Evolutionary conservation across 805 yeast genomes (phyloP).

Genomic region (Candida multigemmis): DNA sequence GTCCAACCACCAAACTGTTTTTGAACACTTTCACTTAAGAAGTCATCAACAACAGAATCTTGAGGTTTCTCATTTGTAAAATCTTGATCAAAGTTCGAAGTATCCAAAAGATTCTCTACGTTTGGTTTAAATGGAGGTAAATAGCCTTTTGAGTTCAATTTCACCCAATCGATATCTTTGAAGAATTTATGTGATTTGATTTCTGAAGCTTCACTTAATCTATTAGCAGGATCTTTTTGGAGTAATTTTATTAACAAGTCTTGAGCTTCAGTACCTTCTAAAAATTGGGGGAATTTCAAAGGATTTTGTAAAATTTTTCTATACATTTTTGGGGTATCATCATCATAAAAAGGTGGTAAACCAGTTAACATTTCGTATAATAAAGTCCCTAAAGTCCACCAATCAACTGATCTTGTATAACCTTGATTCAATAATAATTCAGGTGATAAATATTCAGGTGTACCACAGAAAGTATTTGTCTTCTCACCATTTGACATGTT

Average conservation of each 20-base stretch:
- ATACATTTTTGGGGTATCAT: conserved; percentile 88
- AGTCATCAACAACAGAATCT: conserved; percentile 92
- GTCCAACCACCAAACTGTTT: conserved; percentile 99
- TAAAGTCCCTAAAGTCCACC: conserved; percentile 97
- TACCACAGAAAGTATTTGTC: conserved; percentile 92
- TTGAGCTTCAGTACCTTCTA: conserved; percentile 74
- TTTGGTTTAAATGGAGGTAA: conserved; percentile 94
- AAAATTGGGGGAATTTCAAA: conserved; percentile 76
- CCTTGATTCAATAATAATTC: conserved; percentile 88
- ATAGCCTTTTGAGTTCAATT: conserved; percentile 75
- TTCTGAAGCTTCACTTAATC: conserved; percentile 77
- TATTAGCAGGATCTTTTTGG: conserved; percentile 74
- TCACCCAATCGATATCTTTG: conserved; percentile 83
- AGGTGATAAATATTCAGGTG: conserved; percentile 96
- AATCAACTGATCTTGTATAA: conserved; percentile 91
- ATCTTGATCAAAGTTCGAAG: conserved; percentile 87
- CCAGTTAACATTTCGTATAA: conserved; percentile 96
- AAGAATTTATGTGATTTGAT: conserved; percentile 82
- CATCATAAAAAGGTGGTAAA: conserved; percentile 94
- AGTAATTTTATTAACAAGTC: conserved; percentile 67
- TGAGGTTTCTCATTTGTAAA: conserved; percentile 90
- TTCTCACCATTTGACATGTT: conserved; percentile 88
- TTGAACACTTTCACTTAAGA: conserved; percentile 89
- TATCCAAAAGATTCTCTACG: conserved; percentile 77
- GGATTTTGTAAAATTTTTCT: conserved; percentile 87